Evolutionary conservation across 73 alveolate species (phyloP).

Genomic region (Tetrahymena malaccensis): DNA sequence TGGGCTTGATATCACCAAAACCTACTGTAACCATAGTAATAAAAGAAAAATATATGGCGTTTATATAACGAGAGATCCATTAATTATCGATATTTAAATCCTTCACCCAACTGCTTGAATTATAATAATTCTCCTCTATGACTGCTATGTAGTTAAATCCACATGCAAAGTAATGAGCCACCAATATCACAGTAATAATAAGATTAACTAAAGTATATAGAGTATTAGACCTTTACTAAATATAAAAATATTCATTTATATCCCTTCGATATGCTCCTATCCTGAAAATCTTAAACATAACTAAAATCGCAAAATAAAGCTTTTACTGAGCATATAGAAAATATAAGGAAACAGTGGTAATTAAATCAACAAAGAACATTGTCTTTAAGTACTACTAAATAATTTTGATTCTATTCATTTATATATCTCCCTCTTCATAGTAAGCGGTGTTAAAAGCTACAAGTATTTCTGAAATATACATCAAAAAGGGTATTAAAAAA

Average conservation of each 20-base stretch:
- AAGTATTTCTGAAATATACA: not conserved
- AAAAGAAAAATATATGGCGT: not conserved
- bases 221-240: not conserved
- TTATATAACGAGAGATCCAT: not conserved
- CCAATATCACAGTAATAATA: not conserved
- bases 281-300: not conserved
- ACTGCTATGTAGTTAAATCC: not conserved
- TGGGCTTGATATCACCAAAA: not conserved
- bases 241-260: not conserved
- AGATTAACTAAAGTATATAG: not conserved
- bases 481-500: not conserved
- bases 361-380: not conserved
- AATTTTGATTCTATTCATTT: not conserved
- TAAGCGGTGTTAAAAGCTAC: not conserved
- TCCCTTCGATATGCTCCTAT: not conserved
- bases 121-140: not conserved
- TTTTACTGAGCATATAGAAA: not conserved
- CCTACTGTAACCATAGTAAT: not conserved
- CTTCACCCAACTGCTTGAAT: not conserved
- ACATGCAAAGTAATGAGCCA: not conserved
- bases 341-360: not conserved
- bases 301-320: not conserved
- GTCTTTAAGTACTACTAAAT: not conserved
- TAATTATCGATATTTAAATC: not conserved
- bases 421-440: not conserved